Conservation (phyloP, 331 rosid genomes). For the Pyrus hybrid region DNA sequence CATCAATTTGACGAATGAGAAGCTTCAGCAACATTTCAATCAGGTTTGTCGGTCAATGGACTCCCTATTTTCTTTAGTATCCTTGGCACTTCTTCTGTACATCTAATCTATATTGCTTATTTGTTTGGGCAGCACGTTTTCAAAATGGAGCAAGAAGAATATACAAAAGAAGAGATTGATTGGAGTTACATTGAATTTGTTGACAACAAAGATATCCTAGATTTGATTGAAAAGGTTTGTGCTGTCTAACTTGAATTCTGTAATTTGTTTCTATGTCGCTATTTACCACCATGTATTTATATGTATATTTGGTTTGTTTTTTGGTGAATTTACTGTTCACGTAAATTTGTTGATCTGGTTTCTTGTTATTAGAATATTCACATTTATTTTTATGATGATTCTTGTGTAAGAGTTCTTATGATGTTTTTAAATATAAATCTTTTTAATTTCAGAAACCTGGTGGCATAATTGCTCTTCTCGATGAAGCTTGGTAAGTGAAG, state of each 20-base stretch:
- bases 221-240: constrained; percentile 94
- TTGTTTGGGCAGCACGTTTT: constrained; percentile 79
- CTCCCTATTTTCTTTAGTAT: constrained; percentile 8
- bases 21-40: constrained; percentile 98
- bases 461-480: constrained; percentile 95
- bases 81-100: constrained; percentile 2
- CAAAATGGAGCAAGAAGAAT: constrained; percentile 99
- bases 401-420: neutral
- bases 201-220: constrained; percentile 91
- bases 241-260: neutral
- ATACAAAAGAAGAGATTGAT: constrained; percentile 95
- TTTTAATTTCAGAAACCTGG: constrained; percentile 88
- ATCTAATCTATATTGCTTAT: constrained; percentile 8
- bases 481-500: constrained; percentile 89
- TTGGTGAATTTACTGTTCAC: neutral
- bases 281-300: neutral
- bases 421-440: neutral
- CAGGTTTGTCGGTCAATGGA: constrained; percentile 53
- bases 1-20: constrained; percentile 96
- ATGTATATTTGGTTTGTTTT: neutral
- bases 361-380: neutral
- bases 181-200: constrained; percentile 99
- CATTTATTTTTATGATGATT: neutral
- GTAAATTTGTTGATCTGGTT: neutral
- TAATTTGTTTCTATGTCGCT: neutral